phyloP scores from a whole-genome alignment of 2,329 filamentous ascomycete species.

The Nigrospora sphaerica region DNA sequence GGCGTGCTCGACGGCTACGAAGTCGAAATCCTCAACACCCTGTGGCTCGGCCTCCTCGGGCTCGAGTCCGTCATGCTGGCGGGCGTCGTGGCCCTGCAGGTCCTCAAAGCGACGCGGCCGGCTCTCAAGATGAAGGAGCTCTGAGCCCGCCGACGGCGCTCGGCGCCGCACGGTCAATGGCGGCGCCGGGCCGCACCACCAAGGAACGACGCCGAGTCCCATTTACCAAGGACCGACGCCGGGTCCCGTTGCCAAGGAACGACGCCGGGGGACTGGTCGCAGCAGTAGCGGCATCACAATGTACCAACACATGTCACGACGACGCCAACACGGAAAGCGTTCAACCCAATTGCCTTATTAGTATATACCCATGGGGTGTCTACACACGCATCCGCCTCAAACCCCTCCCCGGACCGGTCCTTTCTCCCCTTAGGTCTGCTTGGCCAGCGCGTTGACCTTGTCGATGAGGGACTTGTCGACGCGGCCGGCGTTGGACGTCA shows the following conservation, averaged over 20 bases:
- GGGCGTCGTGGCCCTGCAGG: constrained; percentile 20
- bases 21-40: constrained; percentile 33
- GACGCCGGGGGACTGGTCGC: too few species aligned
- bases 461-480: constrained; percentile 42
- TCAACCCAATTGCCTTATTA: constrained; percentile 1
- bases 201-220: too few species aligned
- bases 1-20: constrained; percentile 22
- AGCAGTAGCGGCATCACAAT: too few species aligned
- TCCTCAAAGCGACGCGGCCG: neutral
- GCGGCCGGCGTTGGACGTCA: constrained; percentile 44
- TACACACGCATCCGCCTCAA: neutral
- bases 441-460: constrained; percentile 32
- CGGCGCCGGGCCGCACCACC: too few species aligned
- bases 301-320: too few species aligned
- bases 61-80: constrained; percentile 37
- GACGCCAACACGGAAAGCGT: neutral
- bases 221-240: too few species aligned
- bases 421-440: neutral
- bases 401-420: neutral
- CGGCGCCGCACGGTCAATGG: too few species aligned
- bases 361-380: neutral
- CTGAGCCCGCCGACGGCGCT: too few species aligned
- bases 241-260: too few species aligned
- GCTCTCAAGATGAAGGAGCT: too few species aligned
- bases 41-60: constrained; percentile 40